These are phyloP conservation scores for Cutaneotrichosporon cavernicola DNA, from an alignment of 1,284 basidiomycete species.

Conservation along the genomic window DNA sequence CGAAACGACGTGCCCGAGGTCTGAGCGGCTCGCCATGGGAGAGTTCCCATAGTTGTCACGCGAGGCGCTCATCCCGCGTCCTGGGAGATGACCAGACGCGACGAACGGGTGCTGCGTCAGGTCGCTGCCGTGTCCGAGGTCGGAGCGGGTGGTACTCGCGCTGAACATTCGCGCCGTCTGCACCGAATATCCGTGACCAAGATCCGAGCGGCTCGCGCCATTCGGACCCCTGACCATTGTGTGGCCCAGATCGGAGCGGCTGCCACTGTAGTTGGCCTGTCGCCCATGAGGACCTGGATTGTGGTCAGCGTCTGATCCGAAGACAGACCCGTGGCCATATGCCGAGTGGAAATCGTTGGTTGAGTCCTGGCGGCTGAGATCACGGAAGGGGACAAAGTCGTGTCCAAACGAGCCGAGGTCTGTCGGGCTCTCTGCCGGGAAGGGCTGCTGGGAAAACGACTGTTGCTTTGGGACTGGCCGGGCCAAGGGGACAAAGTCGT, in stretches of 20 bases:
- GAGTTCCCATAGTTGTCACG: not conserved
- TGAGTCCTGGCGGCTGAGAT: constrained; percentile 2
- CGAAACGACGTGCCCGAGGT: not conserved
- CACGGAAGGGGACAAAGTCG: not conserved
- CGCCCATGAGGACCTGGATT: not conserved
- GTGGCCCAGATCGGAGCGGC: constrained; percentile 3
- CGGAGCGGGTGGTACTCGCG: not conserved
- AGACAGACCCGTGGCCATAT: constrained; percentile 8
- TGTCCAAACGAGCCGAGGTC: constrained; percentile 1
- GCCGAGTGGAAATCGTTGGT: constrained; percentile 9
- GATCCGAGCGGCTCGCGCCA: constrained; percentile 1
- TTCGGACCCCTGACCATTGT: not conserved
- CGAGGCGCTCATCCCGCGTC: not conserved
- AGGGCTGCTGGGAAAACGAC: not conserved
- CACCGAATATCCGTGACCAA: constrained; percentile 1
- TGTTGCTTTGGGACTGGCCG: not conserved
- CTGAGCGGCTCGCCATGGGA: not conserved
- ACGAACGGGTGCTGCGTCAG: not conserved
- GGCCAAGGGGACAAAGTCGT: not conserved
- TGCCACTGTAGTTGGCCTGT: not conserved
- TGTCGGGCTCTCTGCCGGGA: constrained; percentile 2
- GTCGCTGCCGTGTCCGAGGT: constrained; percentile 1
- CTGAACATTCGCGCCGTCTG: constrained; percentile 5
- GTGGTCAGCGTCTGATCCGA: constrained; percentile 5
- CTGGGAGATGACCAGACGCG: not conserved